Base-by-base conservation (phyloP, 106 monocot genomes). In the Dendrobium huoshanense region DNA sequence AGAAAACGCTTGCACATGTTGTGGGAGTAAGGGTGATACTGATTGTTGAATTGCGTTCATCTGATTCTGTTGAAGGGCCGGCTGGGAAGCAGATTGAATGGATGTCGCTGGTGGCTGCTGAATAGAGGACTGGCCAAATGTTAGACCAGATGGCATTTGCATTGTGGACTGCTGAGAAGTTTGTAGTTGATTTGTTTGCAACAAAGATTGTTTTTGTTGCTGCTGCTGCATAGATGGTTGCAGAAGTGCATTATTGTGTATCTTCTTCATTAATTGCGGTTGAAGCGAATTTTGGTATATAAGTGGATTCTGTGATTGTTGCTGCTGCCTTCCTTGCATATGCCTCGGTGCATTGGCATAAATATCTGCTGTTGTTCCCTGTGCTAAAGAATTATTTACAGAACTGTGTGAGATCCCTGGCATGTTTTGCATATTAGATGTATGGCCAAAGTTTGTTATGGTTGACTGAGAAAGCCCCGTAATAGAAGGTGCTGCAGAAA, bases 271-370 rank as follows among this genome's bases (percentile, higher is more conserved):
- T 17, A 84, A 25, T 13, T 87, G 85, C 47, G 89, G 87, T 56
- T 88, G 91, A n/a, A 87, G 55, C 51, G 86, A 89, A 27, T 88
- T 85, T 67, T 86, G 86, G 77, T 91, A 93, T 41, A 89, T 10
- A 47, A 85, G 31, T 76, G 87, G 82, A 70, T 88, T 89, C 54
- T 89, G 91, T 55, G 91, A 59, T 47, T 83, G 87, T 31, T 89
- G 91, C 33, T 85, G 88, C 75, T 79, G 84, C 82, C 89, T 86
- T 79, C 82, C 85, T 72, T 83, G 88, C 25, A 91, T 81, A 77
- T 85, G 91, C 79, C 91, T 95, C 54, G 88, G 95, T 40, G 87
- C 72, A 78, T 84, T 88, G 22, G 85, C 79, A 89, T 92, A 95
- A 61, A 94, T 84, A 76, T 86, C 91, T 80, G 79, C 7, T 40